Evolutionary conservation across 1,284 basidiomycete genomes (phyloP), one percentile per base, ranked within the genome.

Genomic region (Salmacisia buchloeana): DNA sequence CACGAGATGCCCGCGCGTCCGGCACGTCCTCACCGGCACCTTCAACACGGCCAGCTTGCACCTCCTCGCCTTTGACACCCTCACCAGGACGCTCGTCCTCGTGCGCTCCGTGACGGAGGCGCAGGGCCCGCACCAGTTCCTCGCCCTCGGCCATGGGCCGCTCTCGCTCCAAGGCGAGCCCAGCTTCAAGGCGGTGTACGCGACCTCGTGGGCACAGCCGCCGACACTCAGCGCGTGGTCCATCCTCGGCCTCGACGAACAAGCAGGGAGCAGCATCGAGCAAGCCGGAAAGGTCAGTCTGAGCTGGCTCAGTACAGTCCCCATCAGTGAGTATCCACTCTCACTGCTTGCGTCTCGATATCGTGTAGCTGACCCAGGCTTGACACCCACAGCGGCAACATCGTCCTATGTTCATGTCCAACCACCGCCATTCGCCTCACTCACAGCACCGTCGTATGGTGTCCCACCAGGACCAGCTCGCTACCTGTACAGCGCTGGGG

Each of bases 331-430:
- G 63, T 29, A 12, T n/a, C 18, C 6, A 18, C 31, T 21, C 25
- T 29, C 45, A 29, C 21, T 15, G 31, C 25, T 31, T 15, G 18
- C 10, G 33, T 31, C 2, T 9, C 23, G 6, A 7, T 29, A 18
- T 2, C 36, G 13, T 21, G 7, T 23, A n/a, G n/a, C n/a, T n/a
- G n/a, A n/a, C n/a, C n/a, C n/a, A n/a, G n/a, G n/a, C n/a, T n/a
- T n/a, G n/a, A 10, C 2, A 27, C 35, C 49, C 9, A 31, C 46
- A 64, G 72, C 71, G 15, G 73, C 73, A 1, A 74, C 73, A 38
- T 73, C 72, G 18, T 73, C 71, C 35, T 76, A 76, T 45, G 73
- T 77, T 15, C 68, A 69, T 39, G 64, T 68, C 1, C 71, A 74
- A 52, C 69, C 69, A 21, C 71, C 71, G 12, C 49, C 68, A 18